Percentiles rank a stretch among this genome's conserved stretches.
These are phyloP conservation scores for Ustulina deusta DNA, from an alignment of 2,329 filamentous ascomycete species.

Conservation along the genomic window DNA sequence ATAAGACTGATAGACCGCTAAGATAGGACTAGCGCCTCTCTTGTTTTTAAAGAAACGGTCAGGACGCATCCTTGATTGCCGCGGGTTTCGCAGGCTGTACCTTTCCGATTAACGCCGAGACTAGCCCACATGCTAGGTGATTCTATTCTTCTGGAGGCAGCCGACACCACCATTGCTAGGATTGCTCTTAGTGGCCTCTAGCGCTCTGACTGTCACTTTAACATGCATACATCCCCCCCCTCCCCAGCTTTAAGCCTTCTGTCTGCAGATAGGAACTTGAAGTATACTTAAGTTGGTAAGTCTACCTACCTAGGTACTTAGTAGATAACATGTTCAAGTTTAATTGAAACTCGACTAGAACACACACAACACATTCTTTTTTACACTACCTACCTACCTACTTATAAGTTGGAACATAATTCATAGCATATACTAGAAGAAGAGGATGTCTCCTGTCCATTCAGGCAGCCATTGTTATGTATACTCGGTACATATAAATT, in stretches of 20 bases:
- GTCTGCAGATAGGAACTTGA: background rate
- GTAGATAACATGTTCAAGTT: background rate
- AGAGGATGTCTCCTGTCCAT: slow-evolving; percentile 5
- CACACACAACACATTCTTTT: background rate
- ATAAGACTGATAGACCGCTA: slow-evolving; percentile 9
- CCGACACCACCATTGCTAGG: background rate
- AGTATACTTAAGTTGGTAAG: too few relatives aligned
- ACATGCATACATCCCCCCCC: background rate
- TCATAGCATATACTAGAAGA: background rate
- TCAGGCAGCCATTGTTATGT: background rate
- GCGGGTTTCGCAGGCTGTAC: background rate
- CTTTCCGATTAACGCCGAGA: background rate
- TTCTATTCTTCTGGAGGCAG: slow-evolving; percentile 11
- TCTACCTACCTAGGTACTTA: background rate
- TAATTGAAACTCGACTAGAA: too few relatives aligned
- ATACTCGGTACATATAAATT: background rate
- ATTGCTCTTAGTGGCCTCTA: slow-evolving; percentile 12
- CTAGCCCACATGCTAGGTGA: background rate
- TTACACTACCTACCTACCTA: too few relatives aligned
- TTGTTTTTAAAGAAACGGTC: slow-evolving; percentile 17
- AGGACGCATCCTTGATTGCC: background rate
- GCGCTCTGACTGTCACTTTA: slow-evolving; percentile 28
- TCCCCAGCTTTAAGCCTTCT: slow-evolving; percentile 5
- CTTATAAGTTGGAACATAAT: background rate
- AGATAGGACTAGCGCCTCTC: slow-evolving; percentile 34